Base-by-base conservation (phyloP, 2,329 filamentous ascomycete species). In the Sporothrix globosa region DNA sequence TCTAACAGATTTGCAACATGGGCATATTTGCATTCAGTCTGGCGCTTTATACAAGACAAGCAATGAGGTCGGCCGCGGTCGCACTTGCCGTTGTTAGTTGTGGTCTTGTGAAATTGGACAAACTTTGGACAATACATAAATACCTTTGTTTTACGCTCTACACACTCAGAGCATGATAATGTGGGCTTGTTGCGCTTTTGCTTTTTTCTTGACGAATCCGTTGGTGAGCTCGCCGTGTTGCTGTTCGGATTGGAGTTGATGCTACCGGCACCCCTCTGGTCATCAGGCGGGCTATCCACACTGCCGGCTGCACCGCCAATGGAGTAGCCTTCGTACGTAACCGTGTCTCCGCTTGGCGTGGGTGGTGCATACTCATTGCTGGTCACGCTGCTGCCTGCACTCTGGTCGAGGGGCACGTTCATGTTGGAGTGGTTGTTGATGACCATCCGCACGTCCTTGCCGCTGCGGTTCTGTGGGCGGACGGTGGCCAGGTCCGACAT, bases 121-220 rank as follows among this genome's bases (percentile, higher is more conserved):
- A 4, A 6, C 2, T 48, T 11, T 30, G 6, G 41, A 39, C 19
- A 39, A 19, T 11, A 14, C 52, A 14, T 13, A 54, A 30, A 46
- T 78, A 90, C 90, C 84, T 92, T 94, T 30, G 91, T 94, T 81
- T 94, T 94, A 74, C 91, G 84, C 80, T 93, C 91, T 27, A 94
- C 92, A 77, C 92, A 95, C 78, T 93, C 91, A 73, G 89, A 86
- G 76, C 92, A 94, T 65, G 90, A 92, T 73, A 94, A 78, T 0
- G 91, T 94, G 3, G 92, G 92, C 79, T 95, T 95, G 80, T 95
- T 95, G 63, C 92, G 87, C 82, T 91, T 93, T 81, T 94, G 91
- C 81, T 91, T 92, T 82, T 91, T 92, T 78, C 82, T 85, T 13
- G 81, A 77, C n/a, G 82, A 84, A 56, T 82, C 77, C 0, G 71